These are phyloP conservation scores for Lavandula angustifolia DNA, from an alignment of 257 asterid species.

Conservation along the genomic window DNA sequence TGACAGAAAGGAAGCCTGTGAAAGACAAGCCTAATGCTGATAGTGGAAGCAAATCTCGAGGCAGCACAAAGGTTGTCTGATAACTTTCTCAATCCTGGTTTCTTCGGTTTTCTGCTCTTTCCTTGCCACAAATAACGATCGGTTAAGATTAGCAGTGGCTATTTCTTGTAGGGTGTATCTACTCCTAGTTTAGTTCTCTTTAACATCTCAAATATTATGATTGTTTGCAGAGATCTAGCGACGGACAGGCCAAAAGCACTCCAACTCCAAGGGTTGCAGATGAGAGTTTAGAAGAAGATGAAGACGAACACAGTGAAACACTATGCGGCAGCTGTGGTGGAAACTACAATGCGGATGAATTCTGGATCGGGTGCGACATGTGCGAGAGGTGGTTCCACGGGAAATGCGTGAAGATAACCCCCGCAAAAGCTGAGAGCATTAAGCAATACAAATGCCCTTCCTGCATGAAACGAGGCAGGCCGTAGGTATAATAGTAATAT, in stretches of 20 bases:
- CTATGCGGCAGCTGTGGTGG: constrained; percentile 71
- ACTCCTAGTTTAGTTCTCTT: no score
- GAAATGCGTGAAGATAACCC: constrained; percentile 70
- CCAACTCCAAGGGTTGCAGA: constrained; percentile 65
- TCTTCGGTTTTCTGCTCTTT: neutral
- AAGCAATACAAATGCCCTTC: constrained; percentile 76
- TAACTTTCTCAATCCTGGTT: neutral
- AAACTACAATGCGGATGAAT: constrained; percentile 60
- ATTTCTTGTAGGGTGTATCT: neutral
- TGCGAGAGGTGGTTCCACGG: constrained; percentile 71
- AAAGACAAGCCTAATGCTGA: constrained; percentile 90
- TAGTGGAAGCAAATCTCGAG: constrained; percentile 89
- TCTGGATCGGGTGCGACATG: constrained; percentile 69
- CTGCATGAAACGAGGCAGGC: constrained; percentile 57
- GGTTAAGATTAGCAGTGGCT: neutral
- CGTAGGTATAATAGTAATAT: constrained; percentile 29
- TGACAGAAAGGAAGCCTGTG: constrained; percentile 74
- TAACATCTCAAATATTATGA: neutral
- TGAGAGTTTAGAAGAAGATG: constrained; percentile 65
- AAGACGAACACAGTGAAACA: constrained; percentile 63
- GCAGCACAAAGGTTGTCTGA: constrained; percentile 66
- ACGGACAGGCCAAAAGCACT: constrained; percentile 65
- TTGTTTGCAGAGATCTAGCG: constrained; percentile 54
- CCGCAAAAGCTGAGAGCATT: constrained; percentile 68
- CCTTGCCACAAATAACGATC: neutral